These are phyloP conservation scores for Spiraea crenata DNA, from an alignment of 331 rosid genomes.

Conservation along the genomic window DNA sequence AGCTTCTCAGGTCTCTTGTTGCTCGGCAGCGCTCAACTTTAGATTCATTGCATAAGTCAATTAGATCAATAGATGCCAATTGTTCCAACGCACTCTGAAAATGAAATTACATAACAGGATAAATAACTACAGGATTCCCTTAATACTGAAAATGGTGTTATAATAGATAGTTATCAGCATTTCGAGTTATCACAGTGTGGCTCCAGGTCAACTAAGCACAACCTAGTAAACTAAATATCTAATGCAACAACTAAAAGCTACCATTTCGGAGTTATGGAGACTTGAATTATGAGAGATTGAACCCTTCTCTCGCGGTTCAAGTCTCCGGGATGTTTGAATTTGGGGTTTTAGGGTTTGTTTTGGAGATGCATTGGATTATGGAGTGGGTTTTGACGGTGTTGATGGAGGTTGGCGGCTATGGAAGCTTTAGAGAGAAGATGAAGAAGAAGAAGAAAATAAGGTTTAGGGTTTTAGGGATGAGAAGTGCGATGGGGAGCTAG, in stretches of 20 bases:
- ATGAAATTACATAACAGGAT: slow-evolving; percentile 21
- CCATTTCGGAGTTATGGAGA: too few relatives aligned
- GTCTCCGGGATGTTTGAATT: too few relatives aligned
- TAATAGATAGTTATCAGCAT: background rate
- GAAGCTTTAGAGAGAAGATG: too few relatives aligned
- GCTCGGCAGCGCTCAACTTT: slow-evolving; percentile 95
- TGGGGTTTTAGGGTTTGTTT: too few relatives aligned
- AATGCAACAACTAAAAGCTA: too few relatives aligned
- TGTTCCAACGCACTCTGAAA: slow-evolving; percentile 83
- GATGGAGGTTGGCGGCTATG: too few relatives aligned
- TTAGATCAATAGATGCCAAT: slow-evolving; percentile 82
- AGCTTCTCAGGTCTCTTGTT: slow-evolving; percentile 95
- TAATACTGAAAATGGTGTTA: background rate
- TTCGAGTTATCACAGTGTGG: background rate
- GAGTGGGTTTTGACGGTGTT: too few relatives aligned
- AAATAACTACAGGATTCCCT: slow-evolving; percentile 7
- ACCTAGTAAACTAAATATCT: background rate
- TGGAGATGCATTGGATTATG: too few relatives aligned
- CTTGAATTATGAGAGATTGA: too few relatives aligned
- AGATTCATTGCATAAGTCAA: slow-evolving; percentile 89
- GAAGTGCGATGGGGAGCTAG: slow-evolving; percentile 25
- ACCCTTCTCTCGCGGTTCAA: too few relatives aligned
- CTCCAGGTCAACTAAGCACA: background rate
- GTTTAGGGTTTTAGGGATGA: too few relatives aligned
- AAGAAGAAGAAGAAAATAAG: too few relatives aligned